Conservation (phyloP, 2,329 filamentous ascomycete genomes). For the Tolypocladium album region DNA sequence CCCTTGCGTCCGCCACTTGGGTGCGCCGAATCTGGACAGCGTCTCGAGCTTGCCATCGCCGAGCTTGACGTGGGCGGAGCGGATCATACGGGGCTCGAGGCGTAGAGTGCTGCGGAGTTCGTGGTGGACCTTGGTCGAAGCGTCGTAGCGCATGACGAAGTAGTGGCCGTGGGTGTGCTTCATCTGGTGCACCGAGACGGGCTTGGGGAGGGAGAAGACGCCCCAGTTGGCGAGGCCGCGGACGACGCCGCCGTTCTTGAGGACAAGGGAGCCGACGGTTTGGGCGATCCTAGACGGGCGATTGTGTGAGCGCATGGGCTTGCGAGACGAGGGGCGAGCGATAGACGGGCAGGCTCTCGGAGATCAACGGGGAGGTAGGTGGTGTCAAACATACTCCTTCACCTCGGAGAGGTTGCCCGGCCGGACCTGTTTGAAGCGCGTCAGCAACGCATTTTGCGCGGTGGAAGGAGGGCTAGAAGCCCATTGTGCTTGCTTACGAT, state of each 20-base stretch:
- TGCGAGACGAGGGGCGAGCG: neutral
- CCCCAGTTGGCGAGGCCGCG: slow-evolving; percentile 95
- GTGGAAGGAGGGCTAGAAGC: neutral
- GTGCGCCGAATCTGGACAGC: slow-evolving; percentile 35
- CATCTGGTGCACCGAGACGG: slow-evolving; percentile 70
- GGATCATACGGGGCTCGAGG: slow-evolving; percentile 83
- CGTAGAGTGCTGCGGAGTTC: slow-evolving; percentile 64
- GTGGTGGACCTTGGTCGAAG: slow-evolving; percentile 61
- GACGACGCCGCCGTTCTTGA: slow-evolving; percentile 76
- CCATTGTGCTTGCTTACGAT: slow-evolving; percentile 50
- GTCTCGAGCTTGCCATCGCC: slow-evolving; percentile 51
- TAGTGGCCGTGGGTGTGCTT: slow-evolving; percentile 83
- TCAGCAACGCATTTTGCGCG: slow-evolving; percentile 6
- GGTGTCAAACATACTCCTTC: slow-evolving; percentile 63
- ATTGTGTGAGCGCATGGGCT: slow-evolving; percentile 4
- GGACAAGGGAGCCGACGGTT: slow-evolving; percentile 72
- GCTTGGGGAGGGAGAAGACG: slow-evolving; percentile 73
- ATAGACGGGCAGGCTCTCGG: neutral
- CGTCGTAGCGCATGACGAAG: slow-evolving; percentile 96
- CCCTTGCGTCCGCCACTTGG: slow-evolving; percentile 34
- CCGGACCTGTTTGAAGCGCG: slow-evolving; percentile 56
- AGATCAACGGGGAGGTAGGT: slow-evolving; percentile 1
- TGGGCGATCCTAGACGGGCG: slow-evolving; percentile 61
- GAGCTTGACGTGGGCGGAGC: slow-evolving; percentile 77
- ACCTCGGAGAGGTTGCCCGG: slow-evolving; percentile 84